Conservation (phyloP, 345 rosid genomes). For the Citrus mangshanensis region DNA sequence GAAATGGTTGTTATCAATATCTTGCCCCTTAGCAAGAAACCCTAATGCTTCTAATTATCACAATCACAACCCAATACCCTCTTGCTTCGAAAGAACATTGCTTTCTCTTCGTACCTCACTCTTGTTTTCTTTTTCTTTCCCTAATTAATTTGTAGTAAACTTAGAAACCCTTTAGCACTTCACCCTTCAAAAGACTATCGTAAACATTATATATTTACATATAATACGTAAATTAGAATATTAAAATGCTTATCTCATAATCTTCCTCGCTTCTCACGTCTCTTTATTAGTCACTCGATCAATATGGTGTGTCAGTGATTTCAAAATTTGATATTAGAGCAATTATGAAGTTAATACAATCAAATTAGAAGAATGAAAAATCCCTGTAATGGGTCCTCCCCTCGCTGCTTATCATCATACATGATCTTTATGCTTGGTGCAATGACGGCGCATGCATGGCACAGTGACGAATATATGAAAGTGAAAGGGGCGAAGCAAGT, state of each 20-base stretch:
- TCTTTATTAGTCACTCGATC: not conserved
- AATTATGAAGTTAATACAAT: not conserved
- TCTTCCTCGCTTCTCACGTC: not conserved
- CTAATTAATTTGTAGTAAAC: not conserved
- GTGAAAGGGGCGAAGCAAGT: not conserved
- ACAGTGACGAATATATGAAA: not conserved
- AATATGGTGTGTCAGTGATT: not conserved
- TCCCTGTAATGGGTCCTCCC: not conserved
- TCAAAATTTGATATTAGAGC: not conserved
- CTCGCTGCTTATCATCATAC: not conserved
- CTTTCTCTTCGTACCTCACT: not conserved
- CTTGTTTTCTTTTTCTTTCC: not conserved
- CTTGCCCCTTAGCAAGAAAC: not conserved
- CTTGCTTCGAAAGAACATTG: not conserved
- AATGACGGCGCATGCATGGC: slow-evolving; percentile 25
- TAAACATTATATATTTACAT: too few relatives aligned
- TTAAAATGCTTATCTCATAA: not conserved
- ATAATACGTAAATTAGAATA: not conserved
- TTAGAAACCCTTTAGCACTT: not conserved
- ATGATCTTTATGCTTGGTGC: not conserved
- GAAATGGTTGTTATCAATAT: slow-evolving; percentile 11
- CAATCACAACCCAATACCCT: not conserved
- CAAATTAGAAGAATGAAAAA: not conserved
- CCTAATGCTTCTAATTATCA: slow-evolving; percentile 16
- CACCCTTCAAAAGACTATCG: too few relatives aligned